phyloP scores from a whole-genome alignment of 345 rosid genomes.

The Citrus unshiu region DNA sequence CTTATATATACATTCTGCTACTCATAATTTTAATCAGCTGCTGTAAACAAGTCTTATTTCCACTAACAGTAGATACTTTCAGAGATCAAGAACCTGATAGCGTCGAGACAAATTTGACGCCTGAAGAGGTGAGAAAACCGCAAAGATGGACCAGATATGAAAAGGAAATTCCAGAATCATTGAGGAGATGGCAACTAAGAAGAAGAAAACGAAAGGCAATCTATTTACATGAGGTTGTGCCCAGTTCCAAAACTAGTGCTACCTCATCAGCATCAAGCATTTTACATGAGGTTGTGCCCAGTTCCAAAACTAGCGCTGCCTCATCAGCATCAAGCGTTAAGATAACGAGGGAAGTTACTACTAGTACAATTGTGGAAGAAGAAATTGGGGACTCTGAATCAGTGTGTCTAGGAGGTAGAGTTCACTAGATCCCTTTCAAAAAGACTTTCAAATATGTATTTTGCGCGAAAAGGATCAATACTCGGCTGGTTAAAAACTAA shows the following conservation, averaged over 20 bases:
- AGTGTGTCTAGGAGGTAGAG: constrained; percentile 23
- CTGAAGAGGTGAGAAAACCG: constrained; percentile 14
- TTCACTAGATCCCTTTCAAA: not conserved
- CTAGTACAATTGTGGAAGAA: constrained; percentile 24
- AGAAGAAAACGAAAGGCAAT: constrained; percentile 39
- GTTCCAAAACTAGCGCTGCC: constrained; percentile 1
- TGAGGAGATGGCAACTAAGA: constrained; percentile 40
- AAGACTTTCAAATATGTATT: not conserved
- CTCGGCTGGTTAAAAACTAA: not conserved
- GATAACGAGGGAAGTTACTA: constrained; percentile 28
- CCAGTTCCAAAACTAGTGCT: no score
- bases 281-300: no score
- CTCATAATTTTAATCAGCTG: constrained; percentile 35
- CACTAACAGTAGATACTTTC: constrained; percentile 1
- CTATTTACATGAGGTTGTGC: constrained; percentile 16
- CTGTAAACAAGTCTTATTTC: constrained; percentile 46
- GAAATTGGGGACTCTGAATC: constrained; percentile 45
- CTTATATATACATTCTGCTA: constrained; percentile 38
- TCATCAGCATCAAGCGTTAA: constrained; percentile 37
- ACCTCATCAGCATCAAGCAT: no score
- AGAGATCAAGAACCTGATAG: not conserved
- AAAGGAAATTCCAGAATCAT: constrained; percentile 25
- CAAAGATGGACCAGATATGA: constrained; percentile 3
- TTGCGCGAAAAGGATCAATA: not conserved
- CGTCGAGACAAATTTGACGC: not conserved